phyloP scores from a whole-genome alignment of 2,329 filamentous ascomycete species.

The Fusarium armeniacum region DNA sequence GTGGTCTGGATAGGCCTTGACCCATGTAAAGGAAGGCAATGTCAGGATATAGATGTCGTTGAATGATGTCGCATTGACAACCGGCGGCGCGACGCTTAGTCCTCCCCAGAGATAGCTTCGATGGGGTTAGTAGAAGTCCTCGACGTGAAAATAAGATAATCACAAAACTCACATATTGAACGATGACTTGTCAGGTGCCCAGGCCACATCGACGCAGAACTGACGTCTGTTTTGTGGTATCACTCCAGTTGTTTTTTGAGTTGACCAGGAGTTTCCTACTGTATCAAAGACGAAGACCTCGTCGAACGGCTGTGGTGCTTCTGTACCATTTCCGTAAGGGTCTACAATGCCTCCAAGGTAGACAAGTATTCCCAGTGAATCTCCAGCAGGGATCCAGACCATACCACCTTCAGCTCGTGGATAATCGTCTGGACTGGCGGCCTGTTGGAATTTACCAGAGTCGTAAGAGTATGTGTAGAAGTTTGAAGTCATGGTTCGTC shows the following conservation, averaged over 20 bases:
- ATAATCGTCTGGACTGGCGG: neutral
- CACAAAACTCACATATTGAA: conserved; percentile 6
- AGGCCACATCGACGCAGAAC: conserved; percentile 8
- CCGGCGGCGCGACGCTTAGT: neutral
- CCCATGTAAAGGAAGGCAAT: conserved; percentile 5
- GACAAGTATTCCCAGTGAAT: neutral
- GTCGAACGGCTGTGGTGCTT: neutral
- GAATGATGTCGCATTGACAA: neutral
- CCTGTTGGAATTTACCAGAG: neutral
- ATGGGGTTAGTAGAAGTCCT: accelerated
- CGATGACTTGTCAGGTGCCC: conserved; percentile 3
- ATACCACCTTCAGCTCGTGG: neutral
- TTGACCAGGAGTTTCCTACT: neutral
- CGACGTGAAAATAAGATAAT: too few species aligned
- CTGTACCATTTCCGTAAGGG: neutral
- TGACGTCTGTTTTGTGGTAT: conserved; percentile 2
- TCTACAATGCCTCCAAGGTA: neutral
- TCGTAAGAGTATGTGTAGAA: conserved; percentile 13
- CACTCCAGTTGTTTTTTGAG: neutral
- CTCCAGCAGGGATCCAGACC: conserved; percentile 1
- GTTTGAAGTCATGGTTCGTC: neutral
- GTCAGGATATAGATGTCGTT: conserved; percentile 14
- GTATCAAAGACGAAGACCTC: conserved; percentile 4
- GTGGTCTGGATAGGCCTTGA: neutral
- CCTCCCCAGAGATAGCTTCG: conserved; percentile 2